Base-by-base conservation (phyloP, 1,284 basidiomycete genomes). In the Irpex sp. region DNA sequence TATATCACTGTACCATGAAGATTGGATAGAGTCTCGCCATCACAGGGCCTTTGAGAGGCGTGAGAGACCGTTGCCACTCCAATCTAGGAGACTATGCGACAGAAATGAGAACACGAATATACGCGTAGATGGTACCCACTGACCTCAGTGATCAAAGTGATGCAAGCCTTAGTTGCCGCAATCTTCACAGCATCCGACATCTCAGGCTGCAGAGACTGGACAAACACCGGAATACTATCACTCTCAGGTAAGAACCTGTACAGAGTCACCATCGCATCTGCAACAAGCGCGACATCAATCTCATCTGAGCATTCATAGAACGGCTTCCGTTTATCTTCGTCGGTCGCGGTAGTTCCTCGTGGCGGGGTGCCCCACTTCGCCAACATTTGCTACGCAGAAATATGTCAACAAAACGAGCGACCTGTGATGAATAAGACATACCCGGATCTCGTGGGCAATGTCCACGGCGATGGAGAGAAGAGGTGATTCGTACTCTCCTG, bases 111-210 rank as follows among this genome's bases (percentile, higher is more conserved):
- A n/a, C n/a, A n/a, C n/a, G n/a, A n/a, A n/a, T n/a, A n/a, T n/a
- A n/a, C n/a, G n/a, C n/a, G n/a, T n/a, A 67, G 17, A 59, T 51
- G 17, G 65, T 59, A 26, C 3, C 26, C 11, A 54, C 72, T 47
- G 37, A 76, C 77, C 61, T 77, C 76, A 11, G 75, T 71, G 5
- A 76, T 71, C 33, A 84, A 67, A 0, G 84, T 85, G 49, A 88
- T 72, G 67, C 81, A 86, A 0, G 93, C 91, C 65, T 88, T 86
- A 58, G 94, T 79, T 1, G 82, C 92, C 63, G 85, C 85, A n/a
- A 90, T 83, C 78, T 94, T 94, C 67, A 92, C 85, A 3, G 88
- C 86, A 56, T 93, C 89, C 0, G 90, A 88, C 43, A 88, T 83
- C 66, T 93, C 90, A 6, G 90, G 84, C 66, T 90, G 86, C 31